A percentile compares a stretch with the other conserved stretches of the same genome.
phyloP scores from a whole-genome alignment of 169 alveolate genomes.

The Amoebophrya sp. region DNA sequence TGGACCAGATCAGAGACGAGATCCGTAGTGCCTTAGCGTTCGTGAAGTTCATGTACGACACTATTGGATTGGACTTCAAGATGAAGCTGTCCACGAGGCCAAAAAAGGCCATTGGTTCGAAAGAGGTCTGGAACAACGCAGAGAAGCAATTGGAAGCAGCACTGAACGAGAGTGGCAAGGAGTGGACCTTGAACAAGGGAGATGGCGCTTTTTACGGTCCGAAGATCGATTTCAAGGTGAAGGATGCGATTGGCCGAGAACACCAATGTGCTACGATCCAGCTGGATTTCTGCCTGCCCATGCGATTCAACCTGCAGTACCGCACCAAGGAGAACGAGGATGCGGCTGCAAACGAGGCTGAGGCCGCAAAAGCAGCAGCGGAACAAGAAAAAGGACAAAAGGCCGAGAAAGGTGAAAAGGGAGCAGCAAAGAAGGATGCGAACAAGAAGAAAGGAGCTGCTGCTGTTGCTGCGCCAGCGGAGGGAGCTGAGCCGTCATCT shows the following conservation, averaged over 20 bases:
- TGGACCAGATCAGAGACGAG: slow-evolving; percentile 85
- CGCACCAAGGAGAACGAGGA: slow-evolving; percentile 57
- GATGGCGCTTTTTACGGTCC: slow-evolving; percentile 99
- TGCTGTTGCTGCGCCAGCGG: slow-evolving; percentile 10
- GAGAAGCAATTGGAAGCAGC: slow-evolving; percentile 87
- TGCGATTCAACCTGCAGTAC: slow-evolving; percentile 90
- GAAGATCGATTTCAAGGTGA: slow-evolving; percentile 91
- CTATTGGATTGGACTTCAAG: slow-evolving; percentile 86
- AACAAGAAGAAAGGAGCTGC: slow-evolving; percentile 30
- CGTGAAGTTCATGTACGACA: slow-evolving; percentile 80
- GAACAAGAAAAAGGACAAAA: neutral
- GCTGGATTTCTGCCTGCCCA: slow-evolving; percentile 96
- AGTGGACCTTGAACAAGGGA: slow-evolving; percentile 83
- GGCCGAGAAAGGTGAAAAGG: slow-evolving; percentile 12
- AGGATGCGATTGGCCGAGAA: slow-evolving; percentile 91
- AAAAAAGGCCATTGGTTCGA: slow-evolving; percentile 86
- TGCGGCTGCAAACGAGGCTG: neutral
- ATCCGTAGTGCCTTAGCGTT: slow-evolving; percentile 81
- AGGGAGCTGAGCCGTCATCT: no score
- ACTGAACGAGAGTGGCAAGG: slow-evolving; percentile 68
- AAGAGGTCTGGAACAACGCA: slow-evolving; percentile 90
- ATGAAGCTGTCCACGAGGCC: slow-evolving; percentile 95
- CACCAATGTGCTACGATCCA: slow-evolving; percentile 99
- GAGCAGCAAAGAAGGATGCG: neutral
- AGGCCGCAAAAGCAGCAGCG: neutral